Evolutionary conservation across 148 eudicot species (phyloP).

Genomic region (Pharnaceum exiguum): DNA sequence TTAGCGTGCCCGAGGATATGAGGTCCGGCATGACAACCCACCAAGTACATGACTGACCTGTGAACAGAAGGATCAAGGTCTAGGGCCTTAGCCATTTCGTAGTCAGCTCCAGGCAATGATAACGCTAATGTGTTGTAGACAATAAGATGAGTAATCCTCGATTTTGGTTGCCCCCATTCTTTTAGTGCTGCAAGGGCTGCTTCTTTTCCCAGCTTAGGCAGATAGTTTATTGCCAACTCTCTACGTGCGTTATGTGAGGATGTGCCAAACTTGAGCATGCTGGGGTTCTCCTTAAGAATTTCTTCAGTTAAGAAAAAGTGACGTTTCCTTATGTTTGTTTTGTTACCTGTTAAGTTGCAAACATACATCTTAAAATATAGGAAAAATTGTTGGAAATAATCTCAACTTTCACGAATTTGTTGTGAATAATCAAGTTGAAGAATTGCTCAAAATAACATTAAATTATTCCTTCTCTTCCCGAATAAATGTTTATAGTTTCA

Average conservation of each 20-base stretch:
- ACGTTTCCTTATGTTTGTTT: conserved; percentile 26
- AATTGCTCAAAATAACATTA: no score
- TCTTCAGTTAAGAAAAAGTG: conserved; percentile 22
- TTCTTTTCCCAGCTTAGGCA: conserved; percentile 25
- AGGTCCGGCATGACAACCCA: conserved; percentile 30
- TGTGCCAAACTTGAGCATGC: conserved; percentile 13
- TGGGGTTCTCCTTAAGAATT: conserved; percentile 22
- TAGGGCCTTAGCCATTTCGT: conserved; percentile 23
- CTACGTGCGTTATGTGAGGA: conserved; percentile 23
- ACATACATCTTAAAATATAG: no score
- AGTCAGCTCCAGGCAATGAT: conserved; percentile 33
- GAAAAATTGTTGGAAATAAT: no score
- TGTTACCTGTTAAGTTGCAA: conserved; percentile 19
- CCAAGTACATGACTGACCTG: conserved; percentile 22
- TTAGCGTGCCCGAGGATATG: conserved; percentile 24
- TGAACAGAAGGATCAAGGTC: conserved; percentile 25
- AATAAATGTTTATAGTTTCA: no score
- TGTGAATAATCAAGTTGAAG: no score
- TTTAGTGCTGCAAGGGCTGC: conserved; percentile 23
- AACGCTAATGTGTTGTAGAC: conserved; percentile 26
- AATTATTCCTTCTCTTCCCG: no score
- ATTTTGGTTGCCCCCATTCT: conserved; percentile 28
- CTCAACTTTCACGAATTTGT: no score
- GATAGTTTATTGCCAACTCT: conserved; percentile 14
- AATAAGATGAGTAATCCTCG: conserved; percentile 23